Evolutionary conservation across 257 asterid genomes (phyloP), one percentile per base, ranked within the genome.

Genomic region (Jacaranda mimosifolia): DNA sequence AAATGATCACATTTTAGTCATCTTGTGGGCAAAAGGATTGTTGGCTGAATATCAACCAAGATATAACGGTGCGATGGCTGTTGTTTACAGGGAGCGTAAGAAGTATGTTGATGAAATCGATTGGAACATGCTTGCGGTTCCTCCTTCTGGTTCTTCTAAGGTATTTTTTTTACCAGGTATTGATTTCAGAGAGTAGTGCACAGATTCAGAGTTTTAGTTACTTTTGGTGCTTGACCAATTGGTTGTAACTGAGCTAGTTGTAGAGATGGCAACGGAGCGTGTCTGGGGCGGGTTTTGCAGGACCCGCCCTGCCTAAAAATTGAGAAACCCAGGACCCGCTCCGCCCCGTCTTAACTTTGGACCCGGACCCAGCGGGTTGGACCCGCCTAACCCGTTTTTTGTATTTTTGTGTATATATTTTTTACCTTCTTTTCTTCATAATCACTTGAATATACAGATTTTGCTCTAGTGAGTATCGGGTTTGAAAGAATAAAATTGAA

Each of bases 121-220:
- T 80, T 93, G 98, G 99, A 96, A 93, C 82, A 91, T 91, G 96
- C 94, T 96, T 75, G 99, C 98, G 64, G 86, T 91, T 73, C 99
- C 99, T 26, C 93, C 99, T 64, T 88, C 98, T 21, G 97, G 97
- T 80, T 86, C 97, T 79, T 70, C 94, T 62, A 91, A 93, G 98
- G 99, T 91, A 85, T 32, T 53, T 64, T 21, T 77, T 60, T 49
- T 49, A 6, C 62, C 77, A 58, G 64, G 38, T 66, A 21, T 63
- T 53, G 10, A 72, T 68, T 46, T 75, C n/a, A 26, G 32, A 26
- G 32, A 26, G 32, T 1, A 26, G 32, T 26, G 2, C 32, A 26
- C 32, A 26, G 32, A 26, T 26, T 15, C 3, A 13, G 26, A 6
- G 42, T 58, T 40, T 40, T 40, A 40, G 45, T 6, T 55, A 55